phyloP scores from a whole-genome alignment of 129 eudicot species.

The Helichrysum umbraculigerum region DNA sequence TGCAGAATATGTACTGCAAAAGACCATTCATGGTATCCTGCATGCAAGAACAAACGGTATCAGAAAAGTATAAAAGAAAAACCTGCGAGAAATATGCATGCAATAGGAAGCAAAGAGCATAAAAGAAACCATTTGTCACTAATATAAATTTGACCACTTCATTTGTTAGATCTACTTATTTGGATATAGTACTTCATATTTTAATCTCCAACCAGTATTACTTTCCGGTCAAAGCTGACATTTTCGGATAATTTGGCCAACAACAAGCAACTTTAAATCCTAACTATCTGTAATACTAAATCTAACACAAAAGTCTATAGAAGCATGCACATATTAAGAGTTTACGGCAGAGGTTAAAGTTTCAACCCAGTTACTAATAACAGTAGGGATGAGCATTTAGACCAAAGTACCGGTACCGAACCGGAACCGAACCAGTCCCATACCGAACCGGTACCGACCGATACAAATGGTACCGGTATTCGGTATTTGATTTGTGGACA shows the following conservation, averaged over 20 bases:
- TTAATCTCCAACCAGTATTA: too few relatives aligned
- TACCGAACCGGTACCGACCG: too few relatives aligned
- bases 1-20: neutral
- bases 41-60: neutral
- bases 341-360: neutral
- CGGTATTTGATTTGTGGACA: too few relatives aligned
- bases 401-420: too few relatives aligned
- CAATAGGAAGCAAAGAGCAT: neutral
- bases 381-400: too few relatives aligned
- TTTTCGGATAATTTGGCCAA: too few relatives aligned
- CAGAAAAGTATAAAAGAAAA: neutral
- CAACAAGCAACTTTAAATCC: neutral
- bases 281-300: neutral
- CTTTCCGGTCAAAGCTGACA: too few relatives aligned
- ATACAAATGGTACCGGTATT: too few relatives aligned
- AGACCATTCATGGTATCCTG: constrained; percentile 3
- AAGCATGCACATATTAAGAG: neutral
- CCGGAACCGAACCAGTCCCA: too few relatives aligned
- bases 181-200: too few relatives aligned
- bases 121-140: neutral
- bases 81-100: neutral
- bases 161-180: too few relatives aligned
- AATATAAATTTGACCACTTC: neutral
- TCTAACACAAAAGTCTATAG: neutral
- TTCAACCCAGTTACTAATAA: neutral